These are phyloP conservation scores for Hypoxylon fragiforme DNA, from an alignment of 495 filamentous ascomycete species.

Conservation along the genomic window DNA sequence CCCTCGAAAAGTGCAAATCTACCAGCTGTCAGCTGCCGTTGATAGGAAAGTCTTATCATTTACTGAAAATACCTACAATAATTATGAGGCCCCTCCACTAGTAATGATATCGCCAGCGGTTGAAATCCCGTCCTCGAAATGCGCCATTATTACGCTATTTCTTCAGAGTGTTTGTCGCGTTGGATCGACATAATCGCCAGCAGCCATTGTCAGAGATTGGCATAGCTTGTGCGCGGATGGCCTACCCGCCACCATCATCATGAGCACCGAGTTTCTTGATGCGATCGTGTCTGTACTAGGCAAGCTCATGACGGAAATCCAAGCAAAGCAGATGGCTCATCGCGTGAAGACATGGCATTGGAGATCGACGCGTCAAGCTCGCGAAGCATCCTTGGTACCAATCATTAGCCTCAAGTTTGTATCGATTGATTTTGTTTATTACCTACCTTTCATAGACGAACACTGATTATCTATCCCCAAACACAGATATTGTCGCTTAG, in stretches of 20 bases:
- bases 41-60: background rate
- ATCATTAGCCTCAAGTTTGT: background rate
- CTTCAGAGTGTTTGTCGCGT: conserved; percentile 27
- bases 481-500: conserved; percentile 40
- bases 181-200: conserved; percentile 32
- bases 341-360: conserved; percentile 39
- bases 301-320: conserved; percentile 30
- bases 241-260: conserved; percentile 27
- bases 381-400: conserved; percentile 27
- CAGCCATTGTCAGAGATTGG: conserved; percentile 32
- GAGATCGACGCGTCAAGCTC: conserved; percentile 43
- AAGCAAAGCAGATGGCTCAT: conserved; percentile 39
- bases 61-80: conserved; percentile 18
- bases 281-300: conserved; percentile 26
- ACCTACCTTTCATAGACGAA: conserved; percentile 31
- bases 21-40: conserved; percentile 14
- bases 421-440: too few species aligned
- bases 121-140: conserved; percentile 43
- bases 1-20: conserved; percentile 44
- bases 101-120: conserved; percentile 51
- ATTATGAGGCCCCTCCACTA: conserved; percentile 54
- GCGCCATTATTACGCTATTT: conserved; percentile 24
- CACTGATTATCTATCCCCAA: conserved; percentile 44
- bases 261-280: conserved; percentile 30
- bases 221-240: conserved; percentile 39